Conservation (phyloP, 2,329 filamentous ascomycete genomes). For the Xylariaceae sp. region DNA sequence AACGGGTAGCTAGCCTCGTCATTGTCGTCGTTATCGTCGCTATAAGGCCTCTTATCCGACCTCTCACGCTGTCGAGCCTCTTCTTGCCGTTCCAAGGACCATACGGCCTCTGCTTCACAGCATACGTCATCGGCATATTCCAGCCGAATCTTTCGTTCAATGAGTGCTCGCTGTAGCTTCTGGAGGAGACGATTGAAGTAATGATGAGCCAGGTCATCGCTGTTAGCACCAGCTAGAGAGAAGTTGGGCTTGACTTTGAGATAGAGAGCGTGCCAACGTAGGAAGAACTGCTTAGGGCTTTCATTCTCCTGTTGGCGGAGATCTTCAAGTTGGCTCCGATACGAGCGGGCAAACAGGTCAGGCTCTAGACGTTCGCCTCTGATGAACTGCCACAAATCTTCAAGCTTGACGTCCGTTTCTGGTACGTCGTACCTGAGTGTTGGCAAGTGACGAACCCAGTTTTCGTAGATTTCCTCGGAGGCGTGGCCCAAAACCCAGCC, state of each 20-base stretch:
- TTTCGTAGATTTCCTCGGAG: background rate
- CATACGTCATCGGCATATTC: background rate
- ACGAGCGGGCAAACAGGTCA: background rate
- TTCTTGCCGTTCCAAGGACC: background rate
- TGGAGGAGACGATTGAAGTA: background rate
- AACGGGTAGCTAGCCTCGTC: background rate
- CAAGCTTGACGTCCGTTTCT: background rate
- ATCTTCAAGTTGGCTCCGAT: background rate
- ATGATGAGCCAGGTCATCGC: background rate
- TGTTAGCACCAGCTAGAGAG: background rate
- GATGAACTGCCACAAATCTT: background rate
- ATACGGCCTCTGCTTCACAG: background rate
- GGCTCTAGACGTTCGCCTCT: background rate
- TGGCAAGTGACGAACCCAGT: background rate
- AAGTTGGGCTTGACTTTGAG: background rate
- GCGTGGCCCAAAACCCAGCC: background rate
- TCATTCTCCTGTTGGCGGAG: background rate
- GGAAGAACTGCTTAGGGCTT: background rate
- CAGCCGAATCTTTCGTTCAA: background rate
- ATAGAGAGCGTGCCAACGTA: background rate
- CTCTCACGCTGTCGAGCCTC: background rate
- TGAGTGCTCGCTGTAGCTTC: background rate
- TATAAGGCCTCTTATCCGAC: background rate
- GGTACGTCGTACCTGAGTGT: background rate
- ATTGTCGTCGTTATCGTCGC: background rate